phyloP scores from a whole-genome alignment of 371 early-diverging fungal species.

The Mucor irregularis region DNA sequence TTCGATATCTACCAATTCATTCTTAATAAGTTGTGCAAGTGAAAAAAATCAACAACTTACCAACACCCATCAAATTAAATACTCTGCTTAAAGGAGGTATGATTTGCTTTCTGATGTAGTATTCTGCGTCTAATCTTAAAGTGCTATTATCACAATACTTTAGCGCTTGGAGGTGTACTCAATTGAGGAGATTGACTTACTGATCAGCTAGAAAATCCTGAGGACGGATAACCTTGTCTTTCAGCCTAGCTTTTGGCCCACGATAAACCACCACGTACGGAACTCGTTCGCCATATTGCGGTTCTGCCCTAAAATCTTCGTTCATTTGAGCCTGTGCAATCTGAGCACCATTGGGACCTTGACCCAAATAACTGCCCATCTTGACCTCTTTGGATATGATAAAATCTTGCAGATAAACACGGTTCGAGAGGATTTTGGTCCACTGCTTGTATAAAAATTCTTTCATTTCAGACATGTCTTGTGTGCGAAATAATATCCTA shows the following conservation, averaged over 20 bases:
- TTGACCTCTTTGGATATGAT: slow-evolving; percentile 86
- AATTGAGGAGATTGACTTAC: too few relatives aligned
- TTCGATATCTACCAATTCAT: slow-evolving; percentile 42
- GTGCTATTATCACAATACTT: slow-evolving; percentile 38
- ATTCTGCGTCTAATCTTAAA: slow-evolving; percentile 69
- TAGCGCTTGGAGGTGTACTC: too few relatives aligned
- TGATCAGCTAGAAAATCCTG: slow-evolving; percentile 58
- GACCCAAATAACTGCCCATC: slow-evolving; percentile 54
- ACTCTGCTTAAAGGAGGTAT: slow-evolving; percentile 81
- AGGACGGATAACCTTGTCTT: slow-evolving; percentile 74
- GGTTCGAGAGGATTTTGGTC: slow-evolving; percentile 66
- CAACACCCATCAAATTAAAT: slow-evolving; percentile 79
- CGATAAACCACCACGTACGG: slow-evolving; percentile 83
- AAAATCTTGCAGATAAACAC: slow-evolving; percentile 72
- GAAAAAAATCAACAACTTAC: too few relatives aligned
- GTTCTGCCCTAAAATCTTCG: slow-evolving; percentile 71
- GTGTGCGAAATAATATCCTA: slow-evolving; percentile 75
- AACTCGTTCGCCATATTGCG: slow-evolving; percentile 86
- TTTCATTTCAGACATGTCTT: slow-evolving; percentile 81
- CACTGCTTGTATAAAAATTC: slow-evolving; percentile 69
- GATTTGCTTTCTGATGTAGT: slow-evolving; percentile 84
- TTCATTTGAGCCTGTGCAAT: slow-evolving; percentile 68
- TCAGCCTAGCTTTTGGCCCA: slow-evolving; percentile 64
- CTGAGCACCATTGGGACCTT: slow-evolving; percentile 76
- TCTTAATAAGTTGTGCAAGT: not conserved